These are phyloP conservation scores for Acephala macrosclerotiorum DNA, from an alignment of 2,329 filamentous ascomycete genomes.

Conservation along the genomic window DNA sequence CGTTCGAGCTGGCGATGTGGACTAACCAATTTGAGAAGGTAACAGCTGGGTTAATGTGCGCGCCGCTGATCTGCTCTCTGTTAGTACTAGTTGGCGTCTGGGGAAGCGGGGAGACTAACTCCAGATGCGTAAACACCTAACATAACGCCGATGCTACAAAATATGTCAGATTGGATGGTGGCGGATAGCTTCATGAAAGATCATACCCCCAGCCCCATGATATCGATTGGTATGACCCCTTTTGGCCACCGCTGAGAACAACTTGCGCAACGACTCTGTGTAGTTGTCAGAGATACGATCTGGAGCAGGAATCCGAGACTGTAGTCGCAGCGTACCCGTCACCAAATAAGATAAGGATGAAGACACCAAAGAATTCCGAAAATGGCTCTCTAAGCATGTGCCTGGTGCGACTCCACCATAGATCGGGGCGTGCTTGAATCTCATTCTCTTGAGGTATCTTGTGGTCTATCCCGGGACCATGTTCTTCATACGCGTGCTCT, in stretches of 20 bases:
- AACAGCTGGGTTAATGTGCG: conserved; percentile 74
- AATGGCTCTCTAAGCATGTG: conserved; percentile 48
- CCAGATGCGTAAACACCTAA: conserved; percentile 70
- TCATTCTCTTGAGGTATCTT: conserved; percentile 42
- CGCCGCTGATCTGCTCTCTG: conserved; percentile 50
- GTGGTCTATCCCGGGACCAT: conserved; percentile 45
- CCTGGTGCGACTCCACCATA: conserved; percentile 37
- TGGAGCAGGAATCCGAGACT: background rate
- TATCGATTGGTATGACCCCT: conserved; percentile 41
- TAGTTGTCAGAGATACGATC: background rate
- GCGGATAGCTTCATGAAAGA: too few relatives aligned
- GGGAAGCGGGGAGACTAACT: conserved; percentile 51
- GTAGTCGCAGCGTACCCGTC: conserved; percentile 56
- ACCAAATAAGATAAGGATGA: conserved; percentile 74
- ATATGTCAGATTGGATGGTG: conserved; percentile 15
- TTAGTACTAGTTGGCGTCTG: conserved; percentile 16
- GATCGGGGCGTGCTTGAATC: conserved; percentile 35
- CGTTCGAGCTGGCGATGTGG: too few relatives aligned
- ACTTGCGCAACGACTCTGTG: conserved; percentile 68
- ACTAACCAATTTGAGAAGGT: conserved; percentile 69
- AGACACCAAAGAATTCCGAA: conserved; percentile 73
- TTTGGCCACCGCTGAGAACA: conserved; percentile 50
- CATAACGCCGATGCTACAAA: conserved; percentile 69
- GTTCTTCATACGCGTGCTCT: conserved; percentile 38
- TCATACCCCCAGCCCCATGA: conserved; percentile 43